These are phyloP conservation scores for Parietaria judaica DNA, from an alignment of 306 rosid species.

Conservation along the genomic window DNA sequence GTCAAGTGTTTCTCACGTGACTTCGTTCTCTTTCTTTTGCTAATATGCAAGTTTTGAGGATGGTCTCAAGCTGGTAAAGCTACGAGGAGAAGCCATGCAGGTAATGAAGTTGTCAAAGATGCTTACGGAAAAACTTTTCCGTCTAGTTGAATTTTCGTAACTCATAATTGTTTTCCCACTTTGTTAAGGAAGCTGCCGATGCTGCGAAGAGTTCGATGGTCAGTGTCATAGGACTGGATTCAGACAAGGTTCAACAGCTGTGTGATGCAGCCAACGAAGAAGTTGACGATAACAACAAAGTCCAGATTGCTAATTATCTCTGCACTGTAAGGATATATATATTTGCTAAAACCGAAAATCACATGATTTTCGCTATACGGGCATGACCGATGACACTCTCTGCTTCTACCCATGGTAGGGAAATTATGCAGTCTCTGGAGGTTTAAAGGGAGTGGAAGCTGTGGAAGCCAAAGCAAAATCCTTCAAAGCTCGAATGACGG, in stretches of 20 bases:
- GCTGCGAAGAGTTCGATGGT: constrained; percentile 88
- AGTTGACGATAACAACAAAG: constrained; percentile 70
- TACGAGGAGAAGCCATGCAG: constrained; percentile 99
- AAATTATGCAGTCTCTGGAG: constrained; percentile 95
- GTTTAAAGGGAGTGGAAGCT: constrained; percentile 83
- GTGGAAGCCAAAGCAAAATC: constrained; percentile 95
- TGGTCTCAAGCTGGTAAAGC: constrained; percentile 92
- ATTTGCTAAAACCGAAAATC: background rate
- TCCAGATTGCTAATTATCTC: constrained; percentile 92
- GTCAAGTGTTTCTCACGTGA: background rate
- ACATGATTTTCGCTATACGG: background rate
- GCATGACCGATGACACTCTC: background rate
- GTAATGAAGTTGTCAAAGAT: constrained; percentile 31
- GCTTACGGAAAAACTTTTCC: constrained; percentile 5
- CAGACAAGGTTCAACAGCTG: constrained; percentile 81
- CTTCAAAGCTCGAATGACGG: constrained; percentile 99
- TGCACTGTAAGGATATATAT: constrained; percentile 63
- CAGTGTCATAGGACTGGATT: constrained; percentile 83
- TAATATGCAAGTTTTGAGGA: constrained; percentile 74
- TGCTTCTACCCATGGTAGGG: constrained; percentile 47
- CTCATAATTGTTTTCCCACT: constrained; percentile 3
- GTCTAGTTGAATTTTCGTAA: constrained; percentile 2
- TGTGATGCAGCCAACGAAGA: constrained; percentile 94
- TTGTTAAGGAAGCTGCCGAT: constrained; percentile 77
- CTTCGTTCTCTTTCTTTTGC: constrained; percentile 11